Percentiles rank a stretch among this genome's conserved stretches.
Conservation (phyloP, 345 rosid species). For the Citrus sinensis region DNA sequence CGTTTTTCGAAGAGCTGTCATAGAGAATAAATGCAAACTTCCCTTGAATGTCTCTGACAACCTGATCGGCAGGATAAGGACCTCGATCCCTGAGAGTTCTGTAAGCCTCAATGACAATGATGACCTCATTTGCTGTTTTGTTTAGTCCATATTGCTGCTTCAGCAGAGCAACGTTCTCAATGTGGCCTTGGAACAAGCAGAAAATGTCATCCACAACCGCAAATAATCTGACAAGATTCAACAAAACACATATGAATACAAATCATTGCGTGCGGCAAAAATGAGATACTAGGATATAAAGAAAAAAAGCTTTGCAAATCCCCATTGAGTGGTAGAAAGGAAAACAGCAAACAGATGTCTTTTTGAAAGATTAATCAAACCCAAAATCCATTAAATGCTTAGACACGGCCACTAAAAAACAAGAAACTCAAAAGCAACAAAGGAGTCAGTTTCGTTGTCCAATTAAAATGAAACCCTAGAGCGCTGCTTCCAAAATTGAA, state of each 20-base stretch:
- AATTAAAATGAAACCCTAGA: background rate
- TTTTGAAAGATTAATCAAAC: background rate
- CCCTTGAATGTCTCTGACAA: constrained; percentile 77
- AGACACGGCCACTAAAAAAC: background rate
- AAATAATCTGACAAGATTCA: constrained; percentile 52
- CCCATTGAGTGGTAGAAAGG: background rate
- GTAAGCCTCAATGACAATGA: constrained; percentile 83
- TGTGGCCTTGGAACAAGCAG: constrained; percentile 94
- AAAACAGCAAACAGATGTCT: background rate
- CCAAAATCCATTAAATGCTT: background rate
- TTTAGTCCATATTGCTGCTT: constrained; percentile 93
- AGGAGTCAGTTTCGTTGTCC: background rate
- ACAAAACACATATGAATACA: background rate
- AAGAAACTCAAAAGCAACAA: background rate
- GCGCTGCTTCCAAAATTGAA: background rate
- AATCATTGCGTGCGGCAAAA: background rate
- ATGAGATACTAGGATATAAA: background rate
- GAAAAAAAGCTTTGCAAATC: background rate
- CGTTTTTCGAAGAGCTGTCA: constrained; percentile 59
- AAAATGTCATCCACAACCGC: constrained; percentile 91
- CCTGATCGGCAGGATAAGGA: constrained; percentile 94
- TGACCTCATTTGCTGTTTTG: constrained; percentile 87
- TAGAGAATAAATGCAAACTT: constrained; percentile 70
- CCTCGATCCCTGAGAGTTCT: constrained; percentile 95
- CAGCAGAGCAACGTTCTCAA: constrained; percentile 73